phyloP scores from a whole-genome alignment of 495 filamentous ascomycete species.

The Rusavskia elegans region DNA sequence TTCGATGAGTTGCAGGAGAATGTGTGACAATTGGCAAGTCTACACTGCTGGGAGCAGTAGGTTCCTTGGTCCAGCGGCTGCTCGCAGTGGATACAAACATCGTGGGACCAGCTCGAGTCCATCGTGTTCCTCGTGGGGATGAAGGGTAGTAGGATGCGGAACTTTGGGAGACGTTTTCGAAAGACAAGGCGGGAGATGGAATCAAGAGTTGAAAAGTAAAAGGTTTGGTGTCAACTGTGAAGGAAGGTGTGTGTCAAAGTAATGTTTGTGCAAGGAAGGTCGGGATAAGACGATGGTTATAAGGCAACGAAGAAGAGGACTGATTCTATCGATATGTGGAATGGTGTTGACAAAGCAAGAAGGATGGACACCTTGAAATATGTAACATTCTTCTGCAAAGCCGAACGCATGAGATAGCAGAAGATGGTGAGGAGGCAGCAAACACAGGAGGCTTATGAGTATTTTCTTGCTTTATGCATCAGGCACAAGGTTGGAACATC shows the following conservation, averaged over 20 bases:
- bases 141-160: too few species aligned
- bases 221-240: background rate
- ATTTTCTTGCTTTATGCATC: constrained; percentile 1
- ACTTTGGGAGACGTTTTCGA: background rate
- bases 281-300: constrained; percentile 3
- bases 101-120: constrained; percentile 73
- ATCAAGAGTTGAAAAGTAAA: background rate
- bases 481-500: constrained; percentile 1
- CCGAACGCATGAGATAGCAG: background rate
- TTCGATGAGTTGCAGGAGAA: constrained; percentile 41
- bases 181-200: background rate
- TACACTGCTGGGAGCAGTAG: constrained; percentile 90
- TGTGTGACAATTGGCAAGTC: constrained; percentile 73
- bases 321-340: background rate
- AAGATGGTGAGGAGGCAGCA: background rate
- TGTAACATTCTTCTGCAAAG: background rate
- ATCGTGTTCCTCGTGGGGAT: constrained; percentile 27
- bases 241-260: background rate
- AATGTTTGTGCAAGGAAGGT: constrained; percentile 4
- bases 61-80: constrained; percentile 58
- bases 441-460: background rate
- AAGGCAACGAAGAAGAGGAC: background rate
- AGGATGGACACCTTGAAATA: background rate
- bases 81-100: constrained; percentile 93
- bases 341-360: constrained; percentile 2